Evolutionary conservation across 1,284 basidiomycete species (phyloP).

Genomic region (Crepidotus sp.): DNA sequence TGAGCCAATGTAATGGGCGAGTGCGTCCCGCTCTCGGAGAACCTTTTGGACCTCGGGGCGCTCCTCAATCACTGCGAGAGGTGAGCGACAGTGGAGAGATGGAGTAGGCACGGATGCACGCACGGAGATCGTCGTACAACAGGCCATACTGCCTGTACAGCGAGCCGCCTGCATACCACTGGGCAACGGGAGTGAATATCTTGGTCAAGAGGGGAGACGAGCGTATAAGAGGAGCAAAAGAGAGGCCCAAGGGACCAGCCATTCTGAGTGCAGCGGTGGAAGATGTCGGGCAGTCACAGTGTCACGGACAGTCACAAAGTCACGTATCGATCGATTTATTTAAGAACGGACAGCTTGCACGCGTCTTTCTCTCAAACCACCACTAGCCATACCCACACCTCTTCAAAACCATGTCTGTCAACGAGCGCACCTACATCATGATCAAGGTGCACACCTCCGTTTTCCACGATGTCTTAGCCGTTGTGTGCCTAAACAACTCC

Average conservation of each 20-base stretch:
- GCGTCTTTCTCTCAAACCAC: constrained; percentile 24
- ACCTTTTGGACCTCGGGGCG: constrained; percentile 81
- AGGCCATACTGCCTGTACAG: constrained; percentile 90
- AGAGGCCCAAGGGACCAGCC: constrained; percentile 68
- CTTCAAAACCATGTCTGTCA: constrained; percentile 46
- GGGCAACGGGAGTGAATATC: constrained; percentile 72
- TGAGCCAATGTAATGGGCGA: constrained; percentile 4
- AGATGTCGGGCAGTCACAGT: no score
- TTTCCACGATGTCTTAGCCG: neutral
- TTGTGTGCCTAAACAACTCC: neutral
- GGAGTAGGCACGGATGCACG: constrained; percentile 26
- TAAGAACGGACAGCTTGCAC: constrained; percentile 3
- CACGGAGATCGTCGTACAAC: constrained; percentile 90
- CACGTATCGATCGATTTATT: no score
- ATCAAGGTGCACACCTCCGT: constrained; percentile 78
- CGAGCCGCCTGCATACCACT: constrained; percentile 74
- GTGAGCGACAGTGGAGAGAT: constrained; percentile 9
- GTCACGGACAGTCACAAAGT: neutral
- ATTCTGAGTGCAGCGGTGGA: no score
- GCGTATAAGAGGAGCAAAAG: constrained; percentile 72
- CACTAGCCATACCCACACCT: constrained; percentile 10
- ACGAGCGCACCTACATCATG: constrained; percentile 85
- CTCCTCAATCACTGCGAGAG: constrained; percentile 74
- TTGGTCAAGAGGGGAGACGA: constrained; percentile 58
- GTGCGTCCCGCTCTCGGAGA: neutral